Conservation (phyloP, 345 rosid genomes). For the Ceriops zippeliana region DNA sequence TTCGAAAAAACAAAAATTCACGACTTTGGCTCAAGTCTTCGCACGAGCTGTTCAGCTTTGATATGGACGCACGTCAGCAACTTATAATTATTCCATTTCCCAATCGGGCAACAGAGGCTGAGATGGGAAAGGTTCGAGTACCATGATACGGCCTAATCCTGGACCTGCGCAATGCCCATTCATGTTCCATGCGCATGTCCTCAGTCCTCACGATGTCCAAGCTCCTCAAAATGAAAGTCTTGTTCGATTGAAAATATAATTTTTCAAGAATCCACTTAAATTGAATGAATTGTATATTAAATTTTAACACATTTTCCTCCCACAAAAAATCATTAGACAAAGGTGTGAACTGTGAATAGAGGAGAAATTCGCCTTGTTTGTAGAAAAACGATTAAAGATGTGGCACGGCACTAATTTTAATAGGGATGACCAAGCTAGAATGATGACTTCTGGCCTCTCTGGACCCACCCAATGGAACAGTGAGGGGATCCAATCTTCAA, state of each 20-base stretch:
- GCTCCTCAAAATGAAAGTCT: no score
- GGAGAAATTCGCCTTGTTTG: no score
- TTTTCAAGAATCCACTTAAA: no score
- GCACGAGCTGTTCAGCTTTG: slow-evolving; percentile 5
- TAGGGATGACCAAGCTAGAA: slow-evolving; percentile 1
- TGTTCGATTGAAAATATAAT: no score
- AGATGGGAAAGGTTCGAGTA: neutral
- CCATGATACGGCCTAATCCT: neutral
- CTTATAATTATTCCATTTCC: slow-evolving; percentile 1
- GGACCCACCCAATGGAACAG: neutral
- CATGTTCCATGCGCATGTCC: slow-evolving; percentile 16
- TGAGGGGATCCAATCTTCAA: slow-evolving; percentile 12
- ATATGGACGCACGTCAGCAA: slow-evolving; percentile 16
- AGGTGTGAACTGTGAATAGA: no score
- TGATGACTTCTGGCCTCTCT: neutral
- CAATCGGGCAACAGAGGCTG: neutral
- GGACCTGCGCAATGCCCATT: neutral
- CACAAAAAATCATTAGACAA: no score
- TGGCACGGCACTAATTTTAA: slow-evolving; percentile 27
- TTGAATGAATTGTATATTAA: no score
- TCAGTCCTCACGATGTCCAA: slow-evolving; percentile 1
- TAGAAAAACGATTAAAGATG: slow-evolving; percentile 9
- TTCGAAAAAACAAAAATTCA: neutral
- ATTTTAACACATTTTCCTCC: no score
- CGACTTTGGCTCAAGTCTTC: neutral